These are phyloP conservation scores for Glycine latifolia DNA, from an alignment of 306 rosid genomes.

Conservation along the genomic window DNA sequence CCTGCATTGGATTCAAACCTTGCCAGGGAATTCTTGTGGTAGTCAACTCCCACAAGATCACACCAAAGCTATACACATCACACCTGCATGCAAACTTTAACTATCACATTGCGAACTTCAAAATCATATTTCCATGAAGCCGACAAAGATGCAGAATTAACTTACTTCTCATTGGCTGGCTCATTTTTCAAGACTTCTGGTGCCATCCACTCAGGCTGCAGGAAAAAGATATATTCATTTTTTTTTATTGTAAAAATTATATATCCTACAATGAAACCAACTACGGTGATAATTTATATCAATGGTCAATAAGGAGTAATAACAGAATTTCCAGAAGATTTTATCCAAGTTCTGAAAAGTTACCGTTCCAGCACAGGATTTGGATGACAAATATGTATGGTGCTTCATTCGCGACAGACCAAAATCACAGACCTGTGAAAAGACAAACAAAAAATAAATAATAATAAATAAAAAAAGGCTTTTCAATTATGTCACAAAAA, in stretches of 20 bases:
- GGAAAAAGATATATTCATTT: slow-evolving; percentile 45
- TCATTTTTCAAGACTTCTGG: slow-evolving; percentile 97
- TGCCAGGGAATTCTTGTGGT: slow-evolving; percentile 85
- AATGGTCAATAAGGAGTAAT: slow-evolving; percentile 26
- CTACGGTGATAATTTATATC: slow-evolving; percentile 11
- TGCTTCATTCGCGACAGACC: slow-evolving; percentile 96
- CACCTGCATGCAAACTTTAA: slow-evolving; percentile 74
- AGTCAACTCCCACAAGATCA: slow-evolving; percentile 93
- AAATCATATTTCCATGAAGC: slow-evolving; percentile 32
- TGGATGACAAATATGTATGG: slow-evolving; percentile 92
- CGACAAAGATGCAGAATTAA: slow-evolving; percentile 5
- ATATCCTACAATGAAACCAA: slow-evolving; percentile 32
- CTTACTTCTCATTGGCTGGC: slow-evolving; percentile 95
- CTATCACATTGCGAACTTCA: slow-evolving; percentile 35
- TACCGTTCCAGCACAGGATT: slow-evolving; percentile 99
- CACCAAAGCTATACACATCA: slow-evolving; percentile 98
- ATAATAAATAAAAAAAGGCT: slow-evolving; percentile 28
- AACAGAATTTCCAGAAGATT: slow-evolving; percentile 31
- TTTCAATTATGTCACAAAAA: slow-evolving; percentile 12
- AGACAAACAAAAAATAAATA: slow-evolving; percentile 39
- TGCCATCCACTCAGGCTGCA: slow-evolving; percentile 99
- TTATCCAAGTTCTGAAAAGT: slow-evolving; percentile 35
- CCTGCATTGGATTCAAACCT: slow-evolving; percentile 99
- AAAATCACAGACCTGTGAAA: slow-evolving; percentile 89
- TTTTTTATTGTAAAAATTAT: slow-evolving; percentile 8